These are phyloP conservation scores for Glutinoglossum americanum DNA, from an alignment of 495 filamentous ascomycete species.

Conservation along the genomic window DNA sequence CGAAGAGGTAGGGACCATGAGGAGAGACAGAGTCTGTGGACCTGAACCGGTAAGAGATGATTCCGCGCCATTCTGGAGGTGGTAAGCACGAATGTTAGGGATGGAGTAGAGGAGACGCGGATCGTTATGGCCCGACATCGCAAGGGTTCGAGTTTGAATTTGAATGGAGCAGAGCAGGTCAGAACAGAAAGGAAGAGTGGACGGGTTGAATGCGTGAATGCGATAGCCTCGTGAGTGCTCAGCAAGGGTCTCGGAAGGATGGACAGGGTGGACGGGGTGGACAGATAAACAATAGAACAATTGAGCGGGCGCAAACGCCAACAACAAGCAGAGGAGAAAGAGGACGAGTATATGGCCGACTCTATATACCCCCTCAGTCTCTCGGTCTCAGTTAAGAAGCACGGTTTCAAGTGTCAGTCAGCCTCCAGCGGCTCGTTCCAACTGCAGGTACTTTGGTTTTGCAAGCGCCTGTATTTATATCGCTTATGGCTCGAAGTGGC, in stretches of 20 bases:
- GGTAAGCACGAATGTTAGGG: conserved; percentile 63
- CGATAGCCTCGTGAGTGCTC: no score
- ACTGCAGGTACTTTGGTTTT: neutral
- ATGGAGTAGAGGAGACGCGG: conserved; percentile 69
- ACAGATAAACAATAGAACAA: no score
- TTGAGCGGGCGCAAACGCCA: no score
- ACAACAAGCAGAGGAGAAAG: no score
- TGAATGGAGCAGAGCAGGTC: neutral
- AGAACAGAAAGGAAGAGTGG: no score
- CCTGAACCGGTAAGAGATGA: conserved; percentile 61
- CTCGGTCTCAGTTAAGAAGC: neutral
- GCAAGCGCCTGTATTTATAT: neutral
- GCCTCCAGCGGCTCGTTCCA: neutral
- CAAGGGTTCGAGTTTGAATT: neutral
- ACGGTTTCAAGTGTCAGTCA: no score
- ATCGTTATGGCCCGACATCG: conserved; percentile 32
- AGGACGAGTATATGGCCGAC: no score
- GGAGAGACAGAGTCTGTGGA: conserved; percentile 66
- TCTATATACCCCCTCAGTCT: no score
- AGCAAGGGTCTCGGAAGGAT: no score
- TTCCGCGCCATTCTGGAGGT: conserved; percentile 74
- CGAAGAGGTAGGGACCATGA: conserved; percentile 82
- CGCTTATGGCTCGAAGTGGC: no score
- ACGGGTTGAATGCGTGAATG: no score
- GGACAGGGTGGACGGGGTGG: no score